Evolutionary conservation across 371 early-diverging fungal genomes (phyloP).

Genomic region (Sporodiniella umbellata): DNA sequence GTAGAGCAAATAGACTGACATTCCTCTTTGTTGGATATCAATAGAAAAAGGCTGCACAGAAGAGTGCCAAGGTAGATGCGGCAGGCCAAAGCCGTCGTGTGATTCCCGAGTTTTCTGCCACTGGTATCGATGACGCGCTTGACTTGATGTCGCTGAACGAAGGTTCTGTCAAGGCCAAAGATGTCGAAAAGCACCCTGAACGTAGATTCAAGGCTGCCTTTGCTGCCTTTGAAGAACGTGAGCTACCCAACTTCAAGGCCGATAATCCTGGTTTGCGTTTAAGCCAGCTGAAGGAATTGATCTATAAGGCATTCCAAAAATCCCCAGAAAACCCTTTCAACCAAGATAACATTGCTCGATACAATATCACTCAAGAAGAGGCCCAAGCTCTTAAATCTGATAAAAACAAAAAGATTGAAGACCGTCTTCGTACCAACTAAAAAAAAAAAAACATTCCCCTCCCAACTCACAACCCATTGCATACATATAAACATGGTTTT

Average conservation of each 20-base stretch:
- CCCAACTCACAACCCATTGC: background rate
- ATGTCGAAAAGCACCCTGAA: constrained; percentile 82
- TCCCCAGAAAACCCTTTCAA: constrained; percentile 87
- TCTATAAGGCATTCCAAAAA: constrained; percentile 79
- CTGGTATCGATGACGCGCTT: constrained; percentile 79
- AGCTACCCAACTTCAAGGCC: constrained; percentile 54
- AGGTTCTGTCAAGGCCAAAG: constrained; percentile 36
- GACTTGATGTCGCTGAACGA: constrained; percentile 55
- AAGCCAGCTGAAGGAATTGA: constrained; percentile 70
- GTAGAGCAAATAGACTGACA: background rate
- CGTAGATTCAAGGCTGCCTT: constrained; percentile 81
- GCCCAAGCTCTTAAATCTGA: constrained; percentile 35
- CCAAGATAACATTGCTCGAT: constrained; percentile 64
- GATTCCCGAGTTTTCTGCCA: constrained; percentile 67
- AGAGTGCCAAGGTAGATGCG: constrained; percentile 47
- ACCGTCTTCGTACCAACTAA: constrained; percentile 31
- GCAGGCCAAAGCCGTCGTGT: constrained; percentile 40
- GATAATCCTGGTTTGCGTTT: constrained; percentile 76
- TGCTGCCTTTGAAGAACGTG: constrained; percentile 67
- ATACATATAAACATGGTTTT: background rate
- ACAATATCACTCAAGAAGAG: constrained; percentile 69
- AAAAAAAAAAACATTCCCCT: background rate
- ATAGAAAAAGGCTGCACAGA: constrained; percentile 52
- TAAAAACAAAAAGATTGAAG: constrained; percentile 26
- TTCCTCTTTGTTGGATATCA: background rate